These are phyloP conservation scores for Aspergillus pseudoterreus DNA, from an alignment of 2,329 filamentous ascomycete species.

Conservation along the genomic window DNA sequence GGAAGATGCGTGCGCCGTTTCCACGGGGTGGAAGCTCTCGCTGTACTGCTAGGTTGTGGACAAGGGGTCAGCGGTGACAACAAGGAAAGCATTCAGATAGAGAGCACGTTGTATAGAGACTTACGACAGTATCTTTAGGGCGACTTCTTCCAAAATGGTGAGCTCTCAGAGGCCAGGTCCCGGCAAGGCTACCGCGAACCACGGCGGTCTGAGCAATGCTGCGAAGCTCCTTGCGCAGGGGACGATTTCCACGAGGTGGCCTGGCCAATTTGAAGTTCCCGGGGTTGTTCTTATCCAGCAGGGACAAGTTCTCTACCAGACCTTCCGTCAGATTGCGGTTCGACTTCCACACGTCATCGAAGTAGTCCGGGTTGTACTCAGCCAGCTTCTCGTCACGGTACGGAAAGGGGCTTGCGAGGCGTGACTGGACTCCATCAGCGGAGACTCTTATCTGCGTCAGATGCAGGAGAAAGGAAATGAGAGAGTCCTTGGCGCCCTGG, in stretches of 20 bases:
- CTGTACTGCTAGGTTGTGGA: not conserved
- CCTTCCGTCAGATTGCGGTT: conserved; percentile 7
- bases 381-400: conserved; percentile 6
- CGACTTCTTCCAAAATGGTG: not conserved
- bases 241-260: conserved; percentile 2
- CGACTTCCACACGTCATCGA: conserved; percentile 15
- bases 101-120: too few species aligned
- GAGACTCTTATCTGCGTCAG: conserved; percentile 14
- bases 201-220: not conserved
- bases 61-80: not conserved
- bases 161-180: not conserved
- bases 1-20: too few species aligned
- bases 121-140: not conserved
- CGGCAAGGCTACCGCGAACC: not conserved
- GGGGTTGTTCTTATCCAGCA: conserved; percentile 5
- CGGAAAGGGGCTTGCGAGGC: conserved; percentile 8
- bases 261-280: not conserved
- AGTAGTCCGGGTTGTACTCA: conserved; percentile 15
- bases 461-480: conserved; percentile 12
- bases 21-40: too few species aligned
- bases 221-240: conserved; percentile 6
- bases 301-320: conserved; percentile 7
- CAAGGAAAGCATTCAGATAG: too few species aligned
- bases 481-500: not conserved
- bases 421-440: conserved; percentile 5